Evolutionary conservation across 2,329 filamentous ascomycete genomes (phyloP).

Genomic region (Penicillium carneum): DNA sequence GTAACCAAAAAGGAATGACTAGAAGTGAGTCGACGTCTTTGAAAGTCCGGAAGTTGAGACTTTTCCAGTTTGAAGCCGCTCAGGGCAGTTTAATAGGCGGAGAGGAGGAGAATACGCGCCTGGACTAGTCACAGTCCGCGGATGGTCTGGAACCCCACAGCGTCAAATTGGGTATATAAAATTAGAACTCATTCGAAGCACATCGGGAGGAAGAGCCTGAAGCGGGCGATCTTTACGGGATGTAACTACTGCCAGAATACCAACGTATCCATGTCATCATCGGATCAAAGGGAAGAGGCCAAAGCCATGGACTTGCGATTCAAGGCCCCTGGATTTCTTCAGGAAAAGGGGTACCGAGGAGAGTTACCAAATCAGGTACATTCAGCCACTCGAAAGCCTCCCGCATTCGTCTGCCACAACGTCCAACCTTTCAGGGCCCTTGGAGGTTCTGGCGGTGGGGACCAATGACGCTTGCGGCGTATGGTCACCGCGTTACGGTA

Average conservation of each 20-base stretch:
- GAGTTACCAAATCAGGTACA: constrained; percentile 8
- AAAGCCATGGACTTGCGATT: no score
- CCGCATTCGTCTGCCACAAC: background rate
- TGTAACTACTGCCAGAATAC: background rate
- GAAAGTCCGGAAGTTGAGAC: constrained; percentile 20
- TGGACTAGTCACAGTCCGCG: constrained; percentile 11
- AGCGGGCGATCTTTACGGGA: background rate
- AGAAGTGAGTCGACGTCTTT: constrained; percentile 38
- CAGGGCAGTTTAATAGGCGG: constrained; percentile 32
- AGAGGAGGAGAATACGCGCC: constrained; percentile 21
- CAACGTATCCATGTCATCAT: constrained; percentile 2
- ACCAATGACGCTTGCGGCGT: background rate
- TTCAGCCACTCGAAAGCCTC: constrained; percentile 6
- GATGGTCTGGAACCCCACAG: constrained; percentile 22
- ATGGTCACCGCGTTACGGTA: background rate
- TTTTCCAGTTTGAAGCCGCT: constrained; percentile 27
- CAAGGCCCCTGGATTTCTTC: background rate
- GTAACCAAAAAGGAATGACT: constrained; percentile 44
- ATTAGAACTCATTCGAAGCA: constrained; percentile 20
- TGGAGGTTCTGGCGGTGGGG: no score
- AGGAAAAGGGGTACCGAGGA: constrained; percentile 2
- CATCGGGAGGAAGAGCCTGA: constrained; percentile 14
- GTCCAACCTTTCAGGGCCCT: no score
- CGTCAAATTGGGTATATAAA: constrained; percentile 11
- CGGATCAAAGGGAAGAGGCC: no score